A percentile compares a stretch with the other conserved stretches of the same genome.
phyloP scores from a whole-genome alignment of 768 basidiomycete species.

The Collybia sordida region DNA sequence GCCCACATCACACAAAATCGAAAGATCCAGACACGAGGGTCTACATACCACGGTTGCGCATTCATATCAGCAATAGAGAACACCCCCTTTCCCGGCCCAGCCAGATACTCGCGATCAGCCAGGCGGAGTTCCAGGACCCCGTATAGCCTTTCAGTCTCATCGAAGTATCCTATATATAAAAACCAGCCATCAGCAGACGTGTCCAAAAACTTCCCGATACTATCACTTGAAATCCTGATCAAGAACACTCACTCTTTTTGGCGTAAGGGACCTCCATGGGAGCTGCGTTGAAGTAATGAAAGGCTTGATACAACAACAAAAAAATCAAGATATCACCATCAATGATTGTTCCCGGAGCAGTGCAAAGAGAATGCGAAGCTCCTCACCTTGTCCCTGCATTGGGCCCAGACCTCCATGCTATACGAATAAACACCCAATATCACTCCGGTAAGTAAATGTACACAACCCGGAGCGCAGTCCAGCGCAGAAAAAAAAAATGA shows the following conservation, averaged over 20 bases:
- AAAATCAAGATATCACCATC: no score
- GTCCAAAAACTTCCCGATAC: neutral
- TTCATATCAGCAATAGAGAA: slow-evolving; percentile 44
- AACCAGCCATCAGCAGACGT: neutral
- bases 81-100: slow-evolving; percentile 27
- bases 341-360: neutral
- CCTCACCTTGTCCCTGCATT: slow-evolving; percentile 17
- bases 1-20: neutral
- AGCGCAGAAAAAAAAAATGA: no score
- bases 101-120: slow-evolving; percentile 43
- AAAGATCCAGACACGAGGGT: slow-evolving; percentile 6
- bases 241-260: slow-evolving; percentile 12
- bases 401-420: slow-evolving; percentile 20
- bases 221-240: no score
- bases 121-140: slow-evolving; percentile 48
- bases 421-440: no score
- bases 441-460: neutral
- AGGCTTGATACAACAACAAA: slow-evolving; percentile 4
- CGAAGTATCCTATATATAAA: slow-evolving; percentile 32
- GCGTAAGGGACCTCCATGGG: slow-evolving; percentile 17
- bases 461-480: neutral
- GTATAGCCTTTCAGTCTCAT: slow-evolving; percentile 49
- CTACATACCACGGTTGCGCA: slow-evolving; percentile 23
- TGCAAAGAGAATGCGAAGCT: neutral
- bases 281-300: slow-evolving; percentile 12